Evolutionary conservation across 2,329 filamentous ascomycete genomes (phyloP), one percentile per base, ranked within the genome.

Genomic region (Chaetomium sp.): DNA sequence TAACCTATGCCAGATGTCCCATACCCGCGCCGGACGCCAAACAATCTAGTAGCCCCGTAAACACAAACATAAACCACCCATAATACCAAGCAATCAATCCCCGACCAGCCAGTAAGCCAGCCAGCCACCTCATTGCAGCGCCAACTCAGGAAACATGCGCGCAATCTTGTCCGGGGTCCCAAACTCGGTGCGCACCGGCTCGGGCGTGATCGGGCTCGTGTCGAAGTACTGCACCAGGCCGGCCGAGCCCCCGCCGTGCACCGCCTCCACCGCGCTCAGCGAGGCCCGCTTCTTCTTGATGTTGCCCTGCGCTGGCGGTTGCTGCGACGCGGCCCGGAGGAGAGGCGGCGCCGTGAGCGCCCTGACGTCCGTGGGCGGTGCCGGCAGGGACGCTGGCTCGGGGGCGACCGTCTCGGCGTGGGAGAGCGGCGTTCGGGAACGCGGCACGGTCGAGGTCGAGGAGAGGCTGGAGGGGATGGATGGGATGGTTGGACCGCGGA

Each of bases 241-340:
- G 12, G 12, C n/a, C 27, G 27, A 49, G n/a, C 63, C 57, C 57
- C 65, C 58, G 53, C 63, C 19, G 51, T 57, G n/a, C 25, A 57
- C 31, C 19, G 66, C 56, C 4, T 72, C 70, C 6, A 69, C 42
- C 19, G 66, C 70, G 59, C 66, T 73, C 13, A 77, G 68, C 7
- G 75, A 75, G 61, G 73, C 73, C 51, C 76, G 71, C 71, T 78
- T 78, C 72, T 76, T 77, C 72, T 78, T 78, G 66, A 77, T 78
- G 65, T 78, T 78, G 16, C 75, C 75, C 66, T 77, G 75, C 1
- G 71, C 67, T 2, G 74, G 74, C 61, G 67, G 64, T 45, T 69
- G 70, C 19, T 71, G 66, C n/a, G 68, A 53, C 4, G 42, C 47
- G 12, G 67, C 69, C 4, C 68, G 61, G 2, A 63, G 45, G 2